phyloP scores from a whole-genome alignment of 1,284 basidiomycete genomes.

The Ceratobasidium papillatum region DNA sequence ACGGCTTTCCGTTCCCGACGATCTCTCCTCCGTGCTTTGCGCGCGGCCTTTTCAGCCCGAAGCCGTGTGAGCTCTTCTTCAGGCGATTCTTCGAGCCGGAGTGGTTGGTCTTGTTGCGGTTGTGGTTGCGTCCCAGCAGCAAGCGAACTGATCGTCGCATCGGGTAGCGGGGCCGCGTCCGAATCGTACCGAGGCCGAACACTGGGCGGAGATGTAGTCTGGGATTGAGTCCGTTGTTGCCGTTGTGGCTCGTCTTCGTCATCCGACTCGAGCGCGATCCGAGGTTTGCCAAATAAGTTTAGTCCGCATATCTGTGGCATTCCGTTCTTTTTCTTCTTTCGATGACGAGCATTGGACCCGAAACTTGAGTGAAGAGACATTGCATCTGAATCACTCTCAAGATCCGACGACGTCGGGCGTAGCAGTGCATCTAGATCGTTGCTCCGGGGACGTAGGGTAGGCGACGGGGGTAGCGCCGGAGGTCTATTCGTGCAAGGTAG shows the following conservation, averaged over 20 bases:
- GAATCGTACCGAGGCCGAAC: conserved; percentile 26
- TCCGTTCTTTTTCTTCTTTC: conserved; percentile 9
- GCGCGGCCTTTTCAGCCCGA: conserved; percentile 34
- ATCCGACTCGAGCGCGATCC: conserved; percentile 24
- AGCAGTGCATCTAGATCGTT: conserved; percentile 6
- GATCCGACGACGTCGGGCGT: neutral
- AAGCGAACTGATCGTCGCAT: conserved; percentile 25
- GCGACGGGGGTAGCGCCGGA: conserved; percentile 15
- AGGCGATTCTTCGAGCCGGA: conserved; percentile 1
- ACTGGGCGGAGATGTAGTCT: neutral
- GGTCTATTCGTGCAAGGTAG: conserved; percentile 13
- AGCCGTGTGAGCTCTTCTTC: conserved; percentile 37
- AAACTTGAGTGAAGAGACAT: conserved; percentile 32
- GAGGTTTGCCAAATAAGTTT: conserved; percentile 24
- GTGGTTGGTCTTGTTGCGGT: conserved; percentile 4
- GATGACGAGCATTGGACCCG: neutral
- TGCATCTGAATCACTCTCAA: conserved; percentile 8
- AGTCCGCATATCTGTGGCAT: conserved; percentile 18
- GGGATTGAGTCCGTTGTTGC: neutral
- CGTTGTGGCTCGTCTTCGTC: conserved; percentile 1
- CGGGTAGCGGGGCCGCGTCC: conserved; percentile 34
- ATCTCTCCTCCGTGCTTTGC: conserved; percentile 26
- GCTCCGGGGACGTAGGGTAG: neutral
- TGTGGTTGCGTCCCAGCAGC: neutral
- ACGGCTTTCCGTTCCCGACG: conserved; percentile 30